A percentile compares a stretch with the other conserved stretches of the same genome.
Conservation (phyloP, 1,284 basidiomycete genomes). For the Fistulinella cinereoalba region DNA sequence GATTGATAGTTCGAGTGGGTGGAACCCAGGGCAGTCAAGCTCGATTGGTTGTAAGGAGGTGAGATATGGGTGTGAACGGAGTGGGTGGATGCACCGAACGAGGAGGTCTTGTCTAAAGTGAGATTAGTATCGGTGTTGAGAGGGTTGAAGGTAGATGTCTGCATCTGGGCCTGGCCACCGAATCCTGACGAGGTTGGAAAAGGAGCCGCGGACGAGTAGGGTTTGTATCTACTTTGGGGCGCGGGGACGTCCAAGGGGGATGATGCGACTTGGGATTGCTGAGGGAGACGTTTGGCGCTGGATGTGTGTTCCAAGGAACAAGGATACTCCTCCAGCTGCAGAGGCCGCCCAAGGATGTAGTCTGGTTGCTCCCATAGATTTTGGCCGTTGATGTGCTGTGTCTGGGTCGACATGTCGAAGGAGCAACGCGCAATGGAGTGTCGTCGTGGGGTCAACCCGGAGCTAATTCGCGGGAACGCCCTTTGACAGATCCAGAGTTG, state of each 20-base stretch:
- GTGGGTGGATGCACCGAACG: slow-evolving; percentile 15
- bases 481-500: slow-evolving; percentile 1
- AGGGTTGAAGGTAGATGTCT: slow-evolving; percentile 8
- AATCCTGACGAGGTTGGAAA: slow-evolving; percentile 13
- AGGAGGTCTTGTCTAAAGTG: slow-evolving; percentile 15
- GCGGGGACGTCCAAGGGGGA: too few relatives aligned
- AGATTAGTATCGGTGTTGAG: slow-evolving; percentile 7
- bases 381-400: slow-evolving; percentile 14
- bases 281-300: slow-evolving; percentile 10
- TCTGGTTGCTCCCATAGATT: slow-evolving; percentile 22
- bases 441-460: too few relatives aligned
- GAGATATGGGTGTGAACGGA: slow-evolving; percentile 9
- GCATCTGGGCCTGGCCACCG: slow-evolving; percentile 10
- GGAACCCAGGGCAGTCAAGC: slow-evolving; percentile 6
- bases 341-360: slow-evolving; percentile 22
- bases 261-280: slow-evolving; percentile 19
- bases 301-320: slow-evolving; percentile 19
- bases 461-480: slow-evolving; percentile 1
- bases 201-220: slow-evolving; percentile 13
- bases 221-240: slow-evolving; percentile 6
- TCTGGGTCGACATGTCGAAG: slow-evolving; percentile 23
- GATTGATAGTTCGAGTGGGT: slow-evolving; percentile 15
- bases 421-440: background rate
- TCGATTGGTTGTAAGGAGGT: slow-evolving; percentile 18
- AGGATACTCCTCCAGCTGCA: slow-evolving; percentile 42